These are phyloP conservation scores for Jacaranda copaia DNA, from an alignment of 257 asterid species.

Conservation along the genomic window DNA sequence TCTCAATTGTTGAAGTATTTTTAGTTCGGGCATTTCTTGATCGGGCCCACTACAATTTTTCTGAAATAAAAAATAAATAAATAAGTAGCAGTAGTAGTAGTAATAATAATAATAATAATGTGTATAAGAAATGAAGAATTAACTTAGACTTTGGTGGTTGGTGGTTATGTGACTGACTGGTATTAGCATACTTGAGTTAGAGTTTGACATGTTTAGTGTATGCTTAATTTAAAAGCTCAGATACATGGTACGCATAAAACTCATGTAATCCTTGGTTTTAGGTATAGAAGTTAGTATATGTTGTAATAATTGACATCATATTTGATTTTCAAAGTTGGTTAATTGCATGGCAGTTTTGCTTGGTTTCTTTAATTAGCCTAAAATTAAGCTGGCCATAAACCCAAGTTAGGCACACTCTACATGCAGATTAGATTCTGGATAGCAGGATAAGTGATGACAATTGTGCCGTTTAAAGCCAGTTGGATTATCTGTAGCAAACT, in stretches of 20 bases:
- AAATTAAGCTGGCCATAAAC: background rate
- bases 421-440: background rate
- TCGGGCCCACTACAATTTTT: too few relatives aligned
- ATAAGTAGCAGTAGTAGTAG: too few relatives aligned
- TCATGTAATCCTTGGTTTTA: background rate
- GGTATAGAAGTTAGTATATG: background rate
- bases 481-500: background rate
- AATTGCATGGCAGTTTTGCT: background rate
- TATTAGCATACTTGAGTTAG: background rate
- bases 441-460: background rate
- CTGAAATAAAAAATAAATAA: too few relatives aligned
- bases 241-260: background rate
- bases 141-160: background rate
- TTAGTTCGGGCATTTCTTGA: too few relatives aligned
- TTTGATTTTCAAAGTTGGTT: background rate
- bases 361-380: background rate
- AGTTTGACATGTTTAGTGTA: too few relatives aligned
- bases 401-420: slow-evolving; percentile 1
- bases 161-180: background rate
- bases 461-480: background rate
- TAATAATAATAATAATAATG: too few relatives aligned
- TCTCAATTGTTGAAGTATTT: background rate
- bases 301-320: background rate
- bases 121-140: background rate
- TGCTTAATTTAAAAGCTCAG: too few relatives aligned